Evolutionary conservation across 805 yeast genomes (phyloP), one percentile per base, ranked within the genome.

Genomic region (Hanseniaspora occidentalis): DNA sequence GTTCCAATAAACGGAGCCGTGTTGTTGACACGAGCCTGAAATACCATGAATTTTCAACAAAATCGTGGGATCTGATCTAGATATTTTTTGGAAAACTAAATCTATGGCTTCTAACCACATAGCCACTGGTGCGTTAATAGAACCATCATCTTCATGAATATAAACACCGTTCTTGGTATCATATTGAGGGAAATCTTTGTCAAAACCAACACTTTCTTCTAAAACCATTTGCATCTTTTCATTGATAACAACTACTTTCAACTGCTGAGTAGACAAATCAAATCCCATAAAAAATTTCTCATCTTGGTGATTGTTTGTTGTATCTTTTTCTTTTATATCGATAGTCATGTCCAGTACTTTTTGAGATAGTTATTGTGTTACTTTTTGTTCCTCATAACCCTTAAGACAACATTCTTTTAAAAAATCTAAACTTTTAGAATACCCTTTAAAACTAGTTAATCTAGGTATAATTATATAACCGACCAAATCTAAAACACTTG

Each of bases 31-130:
- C 0, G 94, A 84, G 0, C 96, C 96, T 35, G 82, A 71, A 38
- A 86, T 70, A 1, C 82, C 85, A 31, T 50, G 65, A 13, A 86
- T 86, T 31, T 60, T 52, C 2, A 58, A 50, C 49, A 86, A 74
- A 6, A 79, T 81, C 49, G 84, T 75, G 1, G 57, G 50, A 24
- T 70, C 71, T 1, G 51, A 36, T 45, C 64, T 55, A 18, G 11
- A 17, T 76, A 79, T 70, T 53, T 63, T 60, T 10, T 49, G 58
- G 43, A 86, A 69, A 3, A 83, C 60, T 42, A 72, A 53, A 52
- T 88, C 89, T 24, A 86, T 50, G 1, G 95, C 84, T 46, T 82
- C 94, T 31, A 86, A 64, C 94, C 94, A 88, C 85, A 85, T 79
- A n/a, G 67, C 71, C 11, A 86, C 92, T 0, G 95, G 95, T 6